A percentile compares a stretch with the other conserved stretches of the same genome.
Conservation (phyloP, 176 grass and related monocot species). For the Chloris gayana region DNA sequence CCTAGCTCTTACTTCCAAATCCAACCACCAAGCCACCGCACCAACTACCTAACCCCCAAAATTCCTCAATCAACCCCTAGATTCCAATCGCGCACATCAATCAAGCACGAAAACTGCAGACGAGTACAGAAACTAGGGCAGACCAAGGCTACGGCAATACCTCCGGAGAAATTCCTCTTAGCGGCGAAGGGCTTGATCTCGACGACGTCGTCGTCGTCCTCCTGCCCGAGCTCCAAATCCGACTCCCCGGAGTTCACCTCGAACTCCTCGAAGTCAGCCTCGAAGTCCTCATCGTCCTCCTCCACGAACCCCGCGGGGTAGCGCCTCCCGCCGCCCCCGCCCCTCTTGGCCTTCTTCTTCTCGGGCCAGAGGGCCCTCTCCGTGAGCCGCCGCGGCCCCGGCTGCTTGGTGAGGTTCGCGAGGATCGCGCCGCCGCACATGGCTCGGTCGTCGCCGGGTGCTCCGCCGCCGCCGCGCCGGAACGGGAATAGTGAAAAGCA, state of each 20-base stretch:
- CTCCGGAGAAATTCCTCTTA: slow-evolving; percentile 50
- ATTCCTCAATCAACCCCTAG: neutral
- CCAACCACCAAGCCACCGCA: neutral
- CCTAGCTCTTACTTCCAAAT: neutral
- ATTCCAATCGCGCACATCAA: slow-evolving; percentile 29
- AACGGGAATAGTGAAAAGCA: neutral
- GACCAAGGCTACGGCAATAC: slow-evolving; percentile 20
- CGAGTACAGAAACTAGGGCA: neutral
- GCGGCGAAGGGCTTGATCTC: slow-evolving; percentile 51
- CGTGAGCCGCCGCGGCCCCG: slow-evolving; percentile 32
- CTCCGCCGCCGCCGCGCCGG: slow-evolving; percentile 11
- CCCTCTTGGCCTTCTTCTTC: slow-evolving; percentile 57
- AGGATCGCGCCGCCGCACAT: slow-evolving; percentile 96
- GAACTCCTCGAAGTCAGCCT: slow-evolving; percentile 78
- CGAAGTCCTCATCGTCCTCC: slow-evolving; percentile 61
- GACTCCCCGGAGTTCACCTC: slow-evolving; percentile 48
- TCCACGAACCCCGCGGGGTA: slow-evolving; percentile 19
- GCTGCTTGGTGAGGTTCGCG: slow-evolving; percentile 38
- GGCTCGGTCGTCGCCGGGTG: slow-evolving; percentile 26
- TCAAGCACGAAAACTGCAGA: neutral
- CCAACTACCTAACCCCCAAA: neutral
- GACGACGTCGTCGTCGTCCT: slow-evolving; percentile 44
- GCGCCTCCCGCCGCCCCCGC: slow-evolving; percentile 25
- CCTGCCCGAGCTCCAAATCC: slow-evolving; percentile 35
- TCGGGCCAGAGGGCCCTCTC: slow-evolving; percentile 65